Base-by-base conservation (phyloP, 768 basidiomycete species). In the Vararia minispora region DNA sequence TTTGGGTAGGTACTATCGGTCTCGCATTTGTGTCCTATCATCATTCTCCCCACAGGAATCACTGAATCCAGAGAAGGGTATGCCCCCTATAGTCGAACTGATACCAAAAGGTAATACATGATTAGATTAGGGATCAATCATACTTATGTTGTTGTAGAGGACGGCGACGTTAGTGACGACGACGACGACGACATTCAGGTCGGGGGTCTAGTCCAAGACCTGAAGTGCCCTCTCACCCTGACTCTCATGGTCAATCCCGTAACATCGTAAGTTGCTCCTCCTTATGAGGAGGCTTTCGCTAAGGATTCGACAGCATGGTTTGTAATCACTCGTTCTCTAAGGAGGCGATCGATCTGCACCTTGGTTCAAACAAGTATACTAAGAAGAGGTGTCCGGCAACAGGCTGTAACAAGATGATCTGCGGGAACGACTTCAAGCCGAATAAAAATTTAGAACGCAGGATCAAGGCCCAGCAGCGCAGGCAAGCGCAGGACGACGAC, bases 121-220 rank as follows among this genome's bases (percentile, higher is more conserved):
- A n/a, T n/a, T n/a, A n/a, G n/a, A n/a, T n/a, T n/a, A n/a, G n/a
- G n/a, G n/a, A n/a, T n/a, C n/a, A n/a, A n/a, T n/a, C n/a, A n/a
- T n/a, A n/a, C n/a, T n/a, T n/a, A n/a, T n/a, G n/a, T n/a, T n/a
- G 32, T 11, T 38, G n/a, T 55, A 90, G 89, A 90, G 71, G 67
- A 72, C 28, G 85, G 76, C 8, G 87, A 89, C 45, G 76, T 71
- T 22, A 85, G 81, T 38, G 85, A 85, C 41, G 78, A 79, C 34
- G 78, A 79, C 36, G 91, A 92, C 23, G 85, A 90, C 37, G 92
- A 95, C 10, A 58, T 98, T 23, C 82, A 90, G 58, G 65, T 94
- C 35, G 92, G 92, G 37, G 90, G 88, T 18, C 69, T 79, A 21
- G 82, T 78, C 5, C 83, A 86, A 52, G 79, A 77, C 50, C 88